phyloP scores from a whole-genome alignment of 768 basidiomycete genomes.

The Trametes punicea region DNA sequence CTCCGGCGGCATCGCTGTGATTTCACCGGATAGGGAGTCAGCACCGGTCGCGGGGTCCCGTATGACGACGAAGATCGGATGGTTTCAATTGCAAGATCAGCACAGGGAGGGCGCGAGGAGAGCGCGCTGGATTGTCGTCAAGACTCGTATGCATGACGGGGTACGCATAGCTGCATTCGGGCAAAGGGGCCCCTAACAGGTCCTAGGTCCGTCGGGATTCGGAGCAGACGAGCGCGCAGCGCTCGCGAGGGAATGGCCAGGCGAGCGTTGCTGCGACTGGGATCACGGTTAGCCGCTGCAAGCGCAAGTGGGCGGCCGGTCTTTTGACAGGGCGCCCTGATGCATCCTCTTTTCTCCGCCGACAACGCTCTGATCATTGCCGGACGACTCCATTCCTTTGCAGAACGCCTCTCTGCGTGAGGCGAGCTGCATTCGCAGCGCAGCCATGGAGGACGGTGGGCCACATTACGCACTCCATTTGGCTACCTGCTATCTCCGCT shows the following conservation, averaged over 20 bases:
- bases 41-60: background rate
- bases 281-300: background rate
- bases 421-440: no score
- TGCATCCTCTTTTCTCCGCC: constrained; percentile 1
- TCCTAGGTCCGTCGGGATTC: background rate
- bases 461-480: no score
- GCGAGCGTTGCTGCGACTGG: background rate
- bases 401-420: no score
- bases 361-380: background rate
- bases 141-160: no score
- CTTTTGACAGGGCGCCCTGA: background rate
- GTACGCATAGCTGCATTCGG: no score
- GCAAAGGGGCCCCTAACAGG: background rate
- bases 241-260: background rate
- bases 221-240: background rate
- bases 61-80: background rate
- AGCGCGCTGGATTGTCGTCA: background rate
- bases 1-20: background rate
- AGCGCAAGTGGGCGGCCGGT: background rate
- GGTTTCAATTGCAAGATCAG: background rate
- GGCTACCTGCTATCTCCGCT: no score
- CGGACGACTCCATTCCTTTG: background rate
- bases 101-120: background rate
- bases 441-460: no score
- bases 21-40: background rate